These are phyloP conservation scores for Penicillium italicum DNA, from an alignment of 2,329 filamentous ascomycete genomes.

Conservation along the genomic window DNA sequence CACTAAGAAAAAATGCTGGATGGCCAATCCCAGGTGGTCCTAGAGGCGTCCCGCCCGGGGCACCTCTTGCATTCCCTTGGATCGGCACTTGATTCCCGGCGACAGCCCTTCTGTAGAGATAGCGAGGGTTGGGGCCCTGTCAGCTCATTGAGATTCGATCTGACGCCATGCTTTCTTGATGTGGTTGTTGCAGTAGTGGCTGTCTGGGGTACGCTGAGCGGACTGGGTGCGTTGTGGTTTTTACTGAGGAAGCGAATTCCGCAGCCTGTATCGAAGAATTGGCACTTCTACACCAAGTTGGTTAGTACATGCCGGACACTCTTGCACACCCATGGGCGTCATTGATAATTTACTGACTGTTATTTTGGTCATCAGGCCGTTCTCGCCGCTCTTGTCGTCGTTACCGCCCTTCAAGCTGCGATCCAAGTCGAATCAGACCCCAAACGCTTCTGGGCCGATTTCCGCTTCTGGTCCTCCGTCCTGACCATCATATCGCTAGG, in stretches of 20 bases:
- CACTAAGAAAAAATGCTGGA: conserved; percentile 33
- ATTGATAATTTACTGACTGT: neutral
- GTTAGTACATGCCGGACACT: conserved; percentile 48
- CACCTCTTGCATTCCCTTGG: conserved; percentile 26
- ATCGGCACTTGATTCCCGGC: conserved; percentile 27
- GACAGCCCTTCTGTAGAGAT: conserved; percentile 79
- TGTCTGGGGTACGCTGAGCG: conserved; percentile 72
- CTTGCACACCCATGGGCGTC: neutral
- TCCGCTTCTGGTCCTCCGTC: conserved; percentile 78
- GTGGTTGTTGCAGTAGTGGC: conserved; percentile 78
- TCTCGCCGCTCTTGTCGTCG: conserved; percentile 64
- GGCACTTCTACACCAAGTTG: conserved; percentile 91
- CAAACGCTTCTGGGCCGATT: conserved; percentile 71
- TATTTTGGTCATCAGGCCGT: conserved; percentile 49
- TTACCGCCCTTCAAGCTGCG: conserved; percentile 67
- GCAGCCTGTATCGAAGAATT: conserved; percentile 70
- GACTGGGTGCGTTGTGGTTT: conserved; percentile 74
- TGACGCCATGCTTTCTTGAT: conserved; percentile 96
- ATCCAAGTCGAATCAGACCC: conserved; percentile 71
- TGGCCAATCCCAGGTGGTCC: conserved; percentile 34
- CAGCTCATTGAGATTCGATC: conserved; percentile 82
- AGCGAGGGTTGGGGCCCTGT: conserved; percentile 92
- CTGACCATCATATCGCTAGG: conserved; percentile 67
- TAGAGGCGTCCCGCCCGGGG: conserved; percentile 31
- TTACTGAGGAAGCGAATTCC: conserved; percentile 67